phyloP scores from a whole-genome alignment of 2,329 filamentous ascomycete genomes.

The Colletotrichum siamense region DNA sequence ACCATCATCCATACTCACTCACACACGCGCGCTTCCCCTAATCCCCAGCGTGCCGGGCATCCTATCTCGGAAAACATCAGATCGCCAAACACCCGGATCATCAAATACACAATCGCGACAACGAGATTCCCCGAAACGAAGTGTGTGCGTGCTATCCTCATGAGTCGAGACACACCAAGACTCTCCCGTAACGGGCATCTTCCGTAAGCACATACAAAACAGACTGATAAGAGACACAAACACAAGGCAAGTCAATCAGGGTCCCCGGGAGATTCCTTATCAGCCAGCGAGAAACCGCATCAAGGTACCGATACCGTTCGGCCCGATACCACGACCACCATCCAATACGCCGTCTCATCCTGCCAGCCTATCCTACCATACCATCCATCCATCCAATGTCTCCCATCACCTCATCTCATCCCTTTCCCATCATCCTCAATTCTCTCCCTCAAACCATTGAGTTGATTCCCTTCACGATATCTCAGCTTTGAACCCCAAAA shows the following conservation, averaged over 20 bases:
- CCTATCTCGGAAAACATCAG: neutral
- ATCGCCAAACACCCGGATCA: neutral
- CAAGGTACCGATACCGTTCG: neutral
- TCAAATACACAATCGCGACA: neutral
- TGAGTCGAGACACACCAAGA: neutral
- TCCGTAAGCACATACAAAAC: neutral
- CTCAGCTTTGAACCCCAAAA: neutral
- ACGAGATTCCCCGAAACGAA: neutral
- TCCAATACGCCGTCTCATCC: neutral
- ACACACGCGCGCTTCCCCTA: neutral
- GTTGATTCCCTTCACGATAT: neutral
- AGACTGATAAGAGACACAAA: neutral
- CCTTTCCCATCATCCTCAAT: neutral
- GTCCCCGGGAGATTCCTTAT: neutral
- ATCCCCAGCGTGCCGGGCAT: neutral
- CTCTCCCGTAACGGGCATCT: neutral
- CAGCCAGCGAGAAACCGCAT: neutral
- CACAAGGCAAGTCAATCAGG: neutral
- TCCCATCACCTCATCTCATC: neutral
- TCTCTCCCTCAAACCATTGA: neutral
- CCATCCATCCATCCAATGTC: neutral
- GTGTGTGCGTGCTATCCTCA: neutral
- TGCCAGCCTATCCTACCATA: neutral
- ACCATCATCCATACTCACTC: neutral
- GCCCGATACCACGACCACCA: neutral